Percentiles rank a stretch among this genome's conserved stretches.
phyloP scores from a whole-genome alignment of 1,284 basidiomycete species.

The Apiotrichum brassicae region DNA sequence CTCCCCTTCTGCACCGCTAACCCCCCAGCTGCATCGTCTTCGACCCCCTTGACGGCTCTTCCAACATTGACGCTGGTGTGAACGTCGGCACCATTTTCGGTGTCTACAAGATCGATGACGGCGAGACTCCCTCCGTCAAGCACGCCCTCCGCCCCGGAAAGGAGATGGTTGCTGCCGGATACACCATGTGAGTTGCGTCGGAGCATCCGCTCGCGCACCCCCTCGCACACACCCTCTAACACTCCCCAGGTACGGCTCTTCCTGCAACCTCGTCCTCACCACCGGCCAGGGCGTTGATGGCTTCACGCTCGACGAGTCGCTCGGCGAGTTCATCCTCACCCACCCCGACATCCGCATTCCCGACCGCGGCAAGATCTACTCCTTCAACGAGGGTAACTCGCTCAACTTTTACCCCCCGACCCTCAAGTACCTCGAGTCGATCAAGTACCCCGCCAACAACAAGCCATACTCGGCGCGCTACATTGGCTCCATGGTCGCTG shows the following conservation, averaged over 20 bases:
- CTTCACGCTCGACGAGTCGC: slow-evolving; percentile 90
- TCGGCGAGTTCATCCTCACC: slow-evolving; percentile 98
- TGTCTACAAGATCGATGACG: slow-evolving; percentile 76
- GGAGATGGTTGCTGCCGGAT: slow-evolving; percentile 97
- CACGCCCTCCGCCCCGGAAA: slow-evolving; percentile 91
- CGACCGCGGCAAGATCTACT: slow-evolving; percentile 94
- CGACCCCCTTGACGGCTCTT: slow-evolving; percentile 94
- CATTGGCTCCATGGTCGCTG: slow-evolving; percentile 93
- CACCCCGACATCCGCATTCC: slow-evolving; percentile 97
- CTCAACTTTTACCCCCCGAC: slow-evolving; percentile 88
- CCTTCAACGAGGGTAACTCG: slow-evolving; percentile 98
- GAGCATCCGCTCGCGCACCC: too few species aligned
- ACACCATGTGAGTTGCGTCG: slow-evolving; percentile 66
- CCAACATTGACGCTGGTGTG: slow-evolving; percentile 99
- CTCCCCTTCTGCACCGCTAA: too few species aligned
- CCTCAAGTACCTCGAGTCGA: slow-evolving; percentile 80
- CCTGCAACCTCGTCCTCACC: slow-evolving; percentile 91
- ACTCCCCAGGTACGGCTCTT: slow-evolving; percentile 90
- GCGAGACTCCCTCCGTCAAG: slow-evolving; percentile 66
- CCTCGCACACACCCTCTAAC: not conserved
- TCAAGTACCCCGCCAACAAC: slow-evolving; percentile 76
- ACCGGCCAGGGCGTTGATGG: slow-evolving; percentile 96
- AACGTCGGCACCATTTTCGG: slow-evolving; percentile 99
- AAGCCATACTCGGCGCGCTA: slow-evolving; percentile 86
- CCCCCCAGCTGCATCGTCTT: slow-evolving; percentile 79